phyloP scores from a whole-genome alignment of 495 filamentous ascomycete genomes.

The Penicillium lagena region DNA sequence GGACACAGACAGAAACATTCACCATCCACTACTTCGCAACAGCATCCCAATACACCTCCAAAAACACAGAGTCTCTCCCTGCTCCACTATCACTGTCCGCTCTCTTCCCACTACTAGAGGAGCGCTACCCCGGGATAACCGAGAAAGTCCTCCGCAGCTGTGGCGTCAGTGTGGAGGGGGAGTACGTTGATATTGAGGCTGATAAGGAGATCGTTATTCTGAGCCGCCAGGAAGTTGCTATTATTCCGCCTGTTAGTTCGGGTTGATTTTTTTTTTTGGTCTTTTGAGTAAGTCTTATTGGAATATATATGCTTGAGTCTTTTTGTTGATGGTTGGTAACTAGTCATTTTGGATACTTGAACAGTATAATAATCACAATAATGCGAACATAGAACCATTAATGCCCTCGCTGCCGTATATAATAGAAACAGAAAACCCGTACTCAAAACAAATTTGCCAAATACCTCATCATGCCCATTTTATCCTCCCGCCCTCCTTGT shows the following conservation, averaged over 20 bases:
- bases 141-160: slow-evolving; percentile 67
- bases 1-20: slow-evolving; percentile 39
- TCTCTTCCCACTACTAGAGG: slow-evolving; percentile 69
- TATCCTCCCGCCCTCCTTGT: not conserved
- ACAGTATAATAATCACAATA: no score
- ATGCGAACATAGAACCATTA: not conserved
- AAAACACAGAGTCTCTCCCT: slow-evolving; percentile 61
- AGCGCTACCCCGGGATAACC: slow-evolving; percentile 72
- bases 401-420: not conserved
- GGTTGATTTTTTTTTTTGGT: slow-evolving; percentile 21
- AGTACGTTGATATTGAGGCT: slow-evolving; percentile 71
- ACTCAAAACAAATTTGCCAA: no score
- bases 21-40: slow-evolving; percentile 84
- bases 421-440: not conserved
- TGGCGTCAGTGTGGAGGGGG: slow-evolving; percentile 78
- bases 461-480: not conserved
- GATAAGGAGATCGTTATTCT: slow-evolving; percentile 48
- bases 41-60: slow-evolving; percentile 66
- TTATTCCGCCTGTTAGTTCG: slow-evolving; percentile 93
- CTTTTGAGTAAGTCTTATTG: not conserved
- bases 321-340: no score
- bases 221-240: slow-evolving; percentile 82
- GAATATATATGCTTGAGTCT: no score
- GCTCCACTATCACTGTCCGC: slow-evolving; percentile 63
- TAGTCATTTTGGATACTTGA: no score